Conservation (phyloP, 2,329 filamentous ascomycete species). For the Fusarium sp. region DNA sequence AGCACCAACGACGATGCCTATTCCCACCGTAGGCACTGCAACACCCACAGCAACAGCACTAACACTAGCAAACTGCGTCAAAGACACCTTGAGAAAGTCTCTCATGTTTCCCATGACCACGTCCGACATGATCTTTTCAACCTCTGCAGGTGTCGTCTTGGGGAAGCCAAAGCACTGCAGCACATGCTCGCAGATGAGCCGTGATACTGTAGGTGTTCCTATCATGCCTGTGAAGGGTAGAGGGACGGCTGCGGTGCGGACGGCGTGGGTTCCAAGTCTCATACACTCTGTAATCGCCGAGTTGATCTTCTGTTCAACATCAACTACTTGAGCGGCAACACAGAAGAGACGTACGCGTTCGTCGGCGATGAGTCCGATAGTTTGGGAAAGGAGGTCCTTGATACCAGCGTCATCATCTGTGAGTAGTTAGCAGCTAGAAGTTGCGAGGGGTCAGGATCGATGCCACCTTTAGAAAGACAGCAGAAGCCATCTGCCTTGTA, state of each 20-base stretch:
- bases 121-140: slow-evolving; percentile 39
- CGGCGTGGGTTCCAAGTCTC: slow-evolving; percentile 44
- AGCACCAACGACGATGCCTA: slow-evolving; percentile 32
- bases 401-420: slow-evolving; percentile 37
- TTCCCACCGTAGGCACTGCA: slow-evolving; percentile 35
- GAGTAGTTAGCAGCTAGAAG: neutral
- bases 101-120: slow-evolving; percentile 42
- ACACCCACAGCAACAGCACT: slow-evolving; percentile 29
- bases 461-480: slow-evolving; percentile 37
- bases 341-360: slow-evolving; percentile 47
- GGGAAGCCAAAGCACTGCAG: slow-evolving; percentile 44
- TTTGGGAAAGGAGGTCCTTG: slow-evolving; percentile 42
- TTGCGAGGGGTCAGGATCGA: too few species aligned
- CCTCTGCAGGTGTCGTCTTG: slow-evolving; percentile 36
- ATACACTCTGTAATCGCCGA: slow-evolving; percentile 46
- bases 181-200: slow-evolving; percentile 45
- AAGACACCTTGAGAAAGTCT: slow-evolving; percentile 33
- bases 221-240: slow-evolving; percentile 39
- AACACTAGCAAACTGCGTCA: slow-evolving; percentile 33
- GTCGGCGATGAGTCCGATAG: slow-evolving; percentile 43
- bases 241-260: slow-evolving; percentile 42
- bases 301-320: slow-evolving; percentile 47
- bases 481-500: slow-evolving; percentile 44
- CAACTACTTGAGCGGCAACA: slow-evolving; percentile 45
- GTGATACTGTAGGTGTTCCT: slow-evolving; percentile 41